Percentiles rank a stretch among this genome's conserved stretches.
Conservation (phyloP, 83 land plant species). For the Picea mariana region DNA sequence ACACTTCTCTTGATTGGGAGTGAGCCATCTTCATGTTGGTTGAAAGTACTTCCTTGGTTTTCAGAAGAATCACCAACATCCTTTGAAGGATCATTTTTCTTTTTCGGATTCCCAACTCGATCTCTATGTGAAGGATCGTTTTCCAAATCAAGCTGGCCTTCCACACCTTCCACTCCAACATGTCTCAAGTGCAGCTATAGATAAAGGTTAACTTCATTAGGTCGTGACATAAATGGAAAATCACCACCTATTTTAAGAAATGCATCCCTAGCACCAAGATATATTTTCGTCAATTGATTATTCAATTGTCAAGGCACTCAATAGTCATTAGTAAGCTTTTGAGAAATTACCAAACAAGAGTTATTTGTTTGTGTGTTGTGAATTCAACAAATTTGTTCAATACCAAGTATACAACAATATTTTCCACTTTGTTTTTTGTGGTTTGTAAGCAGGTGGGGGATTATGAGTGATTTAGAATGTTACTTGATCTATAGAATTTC, state of each 20-base stretch:
- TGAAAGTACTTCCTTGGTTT: neutral
- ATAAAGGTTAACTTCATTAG: constrained; percentile 42
- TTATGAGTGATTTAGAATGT: too few species aligned
- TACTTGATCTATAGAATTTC: too few species aligned
- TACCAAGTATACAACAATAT: too few species aligned
- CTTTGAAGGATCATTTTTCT: constrained; percentile 20
- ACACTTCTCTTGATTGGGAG: neutral
- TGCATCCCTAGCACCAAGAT: constrained; percentile 48
- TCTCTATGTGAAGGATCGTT: too few species aligned
- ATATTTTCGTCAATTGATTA: constrained; percentile 40
- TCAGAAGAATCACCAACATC: neutral
- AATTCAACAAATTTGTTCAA: too few species aligned
- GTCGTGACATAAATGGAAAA: constrained; percentile 55
- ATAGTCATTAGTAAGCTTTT: too few species aligned
- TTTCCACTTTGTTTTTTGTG: too few species aligned
- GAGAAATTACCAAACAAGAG: too few species aligned
- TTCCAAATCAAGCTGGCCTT: too few species aligned
- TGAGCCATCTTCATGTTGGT: constrained; percentile 8
- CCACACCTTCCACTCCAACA: constrained; percentile 33
- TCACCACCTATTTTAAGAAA: constrained; percentile 47
- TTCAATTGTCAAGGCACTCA: constrained; percentile 40
- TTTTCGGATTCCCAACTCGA: neutral
- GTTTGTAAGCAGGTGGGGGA: too few species aligned
- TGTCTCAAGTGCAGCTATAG: constrained; percentile 45
- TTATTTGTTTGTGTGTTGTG: too few species aligned